phyloP scores from a whole-genome alignment of 163 green algal genomes.

The Chlamydomonas reinhardtii region DNA sequence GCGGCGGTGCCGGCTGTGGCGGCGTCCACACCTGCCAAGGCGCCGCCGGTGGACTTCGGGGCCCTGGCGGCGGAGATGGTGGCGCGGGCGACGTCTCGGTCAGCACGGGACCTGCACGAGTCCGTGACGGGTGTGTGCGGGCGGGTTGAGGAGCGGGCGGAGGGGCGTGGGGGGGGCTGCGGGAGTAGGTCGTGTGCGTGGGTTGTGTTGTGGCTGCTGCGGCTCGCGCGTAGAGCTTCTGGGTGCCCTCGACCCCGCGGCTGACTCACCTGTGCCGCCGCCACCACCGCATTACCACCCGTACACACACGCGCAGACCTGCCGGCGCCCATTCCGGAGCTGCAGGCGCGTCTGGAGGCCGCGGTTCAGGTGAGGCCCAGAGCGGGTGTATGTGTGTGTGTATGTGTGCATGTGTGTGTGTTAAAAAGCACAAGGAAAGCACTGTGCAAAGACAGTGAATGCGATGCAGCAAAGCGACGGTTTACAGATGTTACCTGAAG shows the following conservation, averaged over 20 bases:
- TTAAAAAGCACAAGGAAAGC: no score
- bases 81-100: background rate
- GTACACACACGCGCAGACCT: background rate
- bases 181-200: background rate
- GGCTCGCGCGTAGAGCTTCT: no score
- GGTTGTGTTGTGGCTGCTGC: no score
- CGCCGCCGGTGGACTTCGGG: background rate
- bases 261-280: no score
- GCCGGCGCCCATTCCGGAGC: conserved; percentile 19
- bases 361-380: background rate
- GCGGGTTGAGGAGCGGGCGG: background rate
- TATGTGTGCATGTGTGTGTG: no score
- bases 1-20: background rate
- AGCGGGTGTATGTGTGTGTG: no score
- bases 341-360: conserved; percentile 32
- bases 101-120: background rate
- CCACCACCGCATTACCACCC: no score
- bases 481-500: no score
- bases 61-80: conserved; percentile 26
- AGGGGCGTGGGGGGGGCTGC: background rate
- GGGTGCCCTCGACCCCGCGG: no score
- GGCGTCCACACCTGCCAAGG: background rate
- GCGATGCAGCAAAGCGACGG: no score
- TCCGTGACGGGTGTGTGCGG: conserved; percentile 10
- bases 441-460: no score